Evolutionary conservation across 1,284 basidiomycete genomes (phyloP).

Genomic region (Fomes fomentarius): DNA sequence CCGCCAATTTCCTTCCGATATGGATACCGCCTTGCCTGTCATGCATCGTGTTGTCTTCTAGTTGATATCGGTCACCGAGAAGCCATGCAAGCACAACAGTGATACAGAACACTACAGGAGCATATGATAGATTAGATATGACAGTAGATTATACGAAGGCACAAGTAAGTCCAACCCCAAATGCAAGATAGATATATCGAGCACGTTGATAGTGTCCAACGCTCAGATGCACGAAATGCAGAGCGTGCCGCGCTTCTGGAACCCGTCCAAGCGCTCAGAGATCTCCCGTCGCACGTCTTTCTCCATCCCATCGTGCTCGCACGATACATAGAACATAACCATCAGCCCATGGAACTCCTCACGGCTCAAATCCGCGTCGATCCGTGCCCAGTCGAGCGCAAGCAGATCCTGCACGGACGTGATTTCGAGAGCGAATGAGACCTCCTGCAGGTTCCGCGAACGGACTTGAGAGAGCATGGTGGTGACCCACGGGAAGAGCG

Average conservation of each 20-base stretch:
- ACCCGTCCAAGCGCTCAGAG: conserved; percentile 23
- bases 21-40: no score
- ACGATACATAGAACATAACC: conserved; percentile 33
- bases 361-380: conserved; percentile 30
- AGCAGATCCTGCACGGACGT: conserved; percentile 27
- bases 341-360: conserved; percentile 31
- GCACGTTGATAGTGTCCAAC: no score
- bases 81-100: no score
- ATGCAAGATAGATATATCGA: no score
- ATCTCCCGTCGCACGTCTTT: conserved; percentile 28
- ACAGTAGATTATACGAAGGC: no score
- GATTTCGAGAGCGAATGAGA: conserved; percentile 35
- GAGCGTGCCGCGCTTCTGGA: conserved; percentile 29
- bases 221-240: conserved; percentile 26
- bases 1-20: no score
- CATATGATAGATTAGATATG: no score
- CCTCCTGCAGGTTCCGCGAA: conserved; percentile 27
- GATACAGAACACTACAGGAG: no score
- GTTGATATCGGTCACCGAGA: no score
- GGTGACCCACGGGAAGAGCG: conserved; percentile 33
- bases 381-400: conserved; percentile 35
- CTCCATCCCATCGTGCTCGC: conserved; percentile 21
- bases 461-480: conserved; percentile 29
- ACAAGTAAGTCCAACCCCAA: no score
- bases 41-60: no score